A percentile compares a stretch with the other conserved stretches of the same genome.
phyloP scores from a whole-genome alignment of 1,284 basidiomycete genomes.

The Cutaneotrichosporon arboriforme region DNA sequence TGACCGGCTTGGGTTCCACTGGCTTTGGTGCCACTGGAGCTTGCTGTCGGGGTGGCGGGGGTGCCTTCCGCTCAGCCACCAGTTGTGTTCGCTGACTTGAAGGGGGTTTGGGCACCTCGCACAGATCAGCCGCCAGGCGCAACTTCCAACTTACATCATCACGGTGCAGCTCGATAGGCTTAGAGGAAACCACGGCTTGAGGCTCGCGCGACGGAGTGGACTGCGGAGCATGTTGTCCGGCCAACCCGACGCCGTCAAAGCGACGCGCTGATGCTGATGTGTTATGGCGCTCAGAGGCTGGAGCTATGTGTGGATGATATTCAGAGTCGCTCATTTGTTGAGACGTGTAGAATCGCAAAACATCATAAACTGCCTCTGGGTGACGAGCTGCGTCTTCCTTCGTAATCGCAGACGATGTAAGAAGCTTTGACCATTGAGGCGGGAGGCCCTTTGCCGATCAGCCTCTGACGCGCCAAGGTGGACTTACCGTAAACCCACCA shows the following conservation, averaged over 20 bases:
- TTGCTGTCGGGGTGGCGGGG: conserved; percentile 49
- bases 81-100: conserved; percentile 13
- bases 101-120: no score
- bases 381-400: conserved; percentile 95
- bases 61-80: conserved; percentile 45
- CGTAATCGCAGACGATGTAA: conserved; percentile 95
- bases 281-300: conserved; percentile 52
- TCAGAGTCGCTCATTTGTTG: conserved; percentile 60
- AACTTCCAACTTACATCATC: no score
- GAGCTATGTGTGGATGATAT: conserved; percentile 7
- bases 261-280: conserved; percentile 54
- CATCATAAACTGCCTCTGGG: conserved; percentile 94
- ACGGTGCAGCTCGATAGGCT: no score
- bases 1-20: not conserved
- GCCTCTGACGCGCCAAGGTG: no score
- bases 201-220: no score
- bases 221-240: conserved; percentile 49
- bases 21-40: not conserved
- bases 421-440: conserved; percentile 91
- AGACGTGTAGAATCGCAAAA: conserved; percentile 97
- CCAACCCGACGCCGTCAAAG: conserved; percentile 79
- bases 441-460: conserved; percentile 98
- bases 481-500: conserved; percentile 84
- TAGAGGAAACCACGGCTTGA: no score
- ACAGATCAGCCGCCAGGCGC: no score